Evolutionary conservation across 2,329 filamentous ascomycete species (phyloP).

Genomic region (Graphiopsis chlorocephala): DNA sequence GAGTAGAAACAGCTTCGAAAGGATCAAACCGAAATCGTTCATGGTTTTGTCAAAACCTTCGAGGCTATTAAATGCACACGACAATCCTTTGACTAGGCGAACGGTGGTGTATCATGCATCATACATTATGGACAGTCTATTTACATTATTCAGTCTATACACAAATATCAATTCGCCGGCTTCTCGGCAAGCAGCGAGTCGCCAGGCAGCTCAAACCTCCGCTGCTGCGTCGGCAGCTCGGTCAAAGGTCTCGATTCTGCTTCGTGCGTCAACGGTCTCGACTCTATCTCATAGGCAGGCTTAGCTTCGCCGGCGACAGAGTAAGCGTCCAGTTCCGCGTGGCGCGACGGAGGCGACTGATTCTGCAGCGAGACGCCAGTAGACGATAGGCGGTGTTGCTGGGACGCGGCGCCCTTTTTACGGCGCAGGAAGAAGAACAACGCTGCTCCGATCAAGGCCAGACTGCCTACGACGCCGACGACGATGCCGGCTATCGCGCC

Average conservation of each 20-base stretch:
- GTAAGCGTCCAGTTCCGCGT: background rate
- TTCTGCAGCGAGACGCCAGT: constrained; percentile 1
- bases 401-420: background rate
- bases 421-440: constrained; percentile 17
- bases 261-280: background rate
- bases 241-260: background rate
- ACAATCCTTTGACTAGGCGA: background rate
- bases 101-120: background rate
- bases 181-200: constrained; percentile 1
- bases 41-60: background rate
- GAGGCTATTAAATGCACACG: background rate
- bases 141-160: background rate
- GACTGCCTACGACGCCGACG: constrained; percentile 31
- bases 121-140: background rate
- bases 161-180: background rate
- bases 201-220: background rate
- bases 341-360: background rate
- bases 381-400: background rate
- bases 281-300: background rate
- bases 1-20: background rate
- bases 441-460: constrained; percentile 16
- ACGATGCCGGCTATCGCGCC: constrained; percentile 38
- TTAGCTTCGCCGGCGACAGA: background rate
- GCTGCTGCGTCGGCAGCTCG: constrained; percentile 1
- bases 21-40: background rate